Evolutionary conservation across 2,329 filamentous ascomycete species (phyloP).

Genomic region (Claviceps sorghi): DNA sequence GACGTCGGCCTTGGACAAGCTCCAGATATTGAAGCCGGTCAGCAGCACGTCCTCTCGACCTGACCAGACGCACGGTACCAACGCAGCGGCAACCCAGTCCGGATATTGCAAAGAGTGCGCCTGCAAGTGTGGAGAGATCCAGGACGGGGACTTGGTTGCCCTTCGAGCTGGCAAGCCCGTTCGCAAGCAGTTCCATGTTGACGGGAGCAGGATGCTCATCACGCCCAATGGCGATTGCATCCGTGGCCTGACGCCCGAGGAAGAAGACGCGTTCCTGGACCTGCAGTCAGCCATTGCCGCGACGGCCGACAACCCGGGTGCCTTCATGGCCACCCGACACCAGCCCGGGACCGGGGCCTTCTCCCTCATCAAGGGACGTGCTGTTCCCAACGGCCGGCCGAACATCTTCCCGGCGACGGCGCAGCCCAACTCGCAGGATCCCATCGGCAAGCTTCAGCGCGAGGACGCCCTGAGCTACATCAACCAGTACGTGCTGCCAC

Average conservation of each 20-base stretch:
- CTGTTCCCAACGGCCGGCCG: constrained; percentile 48
- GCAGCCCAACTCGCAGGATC: constrained; percentile 37
- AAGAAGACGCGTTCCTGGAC: constrained; percentile 56
- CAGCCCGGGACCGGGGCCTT: constrained; percentile 40
- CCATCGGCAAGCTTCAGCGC: constrained; percentile 49
- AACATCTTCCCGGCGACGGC: constrained; percentile 42
- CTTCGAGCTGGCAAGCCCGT: constrained; percentile 44
- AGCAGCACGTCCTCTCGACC: constrained; percentile 15
- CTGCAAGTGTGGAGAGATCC: constrained; percentile 26
- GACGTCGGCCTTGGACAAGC: constrained; percentile 19
- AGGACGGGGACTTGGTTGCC: constrained; percentile 35
- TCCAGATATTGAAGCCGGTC: constrained; percentile 24
- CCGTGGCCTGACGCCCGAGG: constrained; percentile 52
- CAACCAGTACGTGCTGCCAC: constrained; percentile 52
- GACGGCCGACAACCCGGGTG: constrained; percentile 35
- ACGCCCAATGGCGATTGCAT: constrained; percentile 65
- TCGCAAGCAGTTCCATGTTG: constrained; percentile 40
- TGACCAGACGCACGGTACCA: constrained; percentile 12
- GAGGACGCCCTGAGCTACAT: constrained; percentile 54
- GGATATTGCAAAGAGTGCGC: constrained; percentile 22
- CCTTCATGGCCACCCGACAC: constrained; percentile 42
- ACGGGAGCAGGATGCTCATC: constrained; percentile 54
- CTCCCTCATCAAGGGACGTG: constrained; percentile 47
- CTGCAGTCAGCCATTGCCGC: constrained; percentile 46
- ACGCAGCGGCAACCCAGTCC: constrained; percentile 10